phyloP scores from a whole-genome alignment of 2,329 filamentous ascomycete genomes.

The Nemania abortiva region DNA sequence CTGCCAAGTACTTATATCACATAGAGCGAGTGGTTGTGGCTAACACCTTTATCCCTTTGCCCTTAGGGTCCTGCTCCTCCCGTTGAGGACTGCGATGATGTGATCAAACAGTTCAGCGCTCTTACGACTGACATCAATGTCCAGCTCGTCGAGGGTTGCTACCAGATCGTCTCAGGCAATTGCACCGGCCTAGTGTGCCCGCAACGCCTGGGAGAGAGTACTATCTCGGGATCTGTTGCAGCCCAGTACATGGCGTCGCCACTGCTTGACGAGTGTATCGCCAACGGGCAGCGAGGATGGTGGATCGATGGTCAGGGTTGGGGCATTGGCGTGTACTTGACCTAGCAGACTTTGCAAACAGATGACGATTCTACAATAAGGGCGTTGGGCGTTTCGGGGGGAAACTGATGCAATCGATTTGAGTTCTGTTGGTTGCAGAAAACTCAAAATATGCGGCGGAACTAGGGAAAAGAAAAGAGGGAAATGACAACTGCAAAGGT shows the following conservation, averaged over 20 bases:
- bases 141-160: conserved; percentile 46
- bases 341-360: conserved; percentile 27
- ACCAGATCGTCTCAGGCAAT: conserved; percentile 44
- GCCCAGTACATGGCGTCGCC: conserved; percentile 46
- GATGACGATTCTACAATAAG: neutral
- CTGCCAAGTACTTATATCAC: neutral
- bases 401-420: neutral
- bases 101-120: conserved; percentile 43
- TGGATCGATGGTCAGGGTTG: conserved; percentile 44
- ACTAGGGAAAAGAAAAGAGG: neutral
- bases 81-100: conserved; percentile 46
- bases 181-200: conserved; percentile 49
- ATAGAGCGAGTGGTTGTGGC: neutral
- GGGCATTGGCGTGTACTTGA: conserved; percentile 47
- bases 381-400: neutral
- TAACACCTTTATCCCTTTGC: conserved; percentile 5
- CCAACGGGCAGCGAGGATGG: conserved; percentile 48
- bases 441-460: conserved; percentile 17
- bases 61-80: conserved; percentile 45
- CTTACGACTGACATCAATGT: conserved; percentile 43
- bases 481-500: neutral
- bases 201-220: conserved; percentile 43
- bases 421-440: conserved; percentile 2
- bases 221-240: conserved; percentile 41
- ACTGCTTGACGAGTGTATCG: conserved; percentile 46